Evolutionary conservation across 2,329 filamentous ascomycete species (phyloP).

Genomic region (Fusarium burgessii): DNA sequence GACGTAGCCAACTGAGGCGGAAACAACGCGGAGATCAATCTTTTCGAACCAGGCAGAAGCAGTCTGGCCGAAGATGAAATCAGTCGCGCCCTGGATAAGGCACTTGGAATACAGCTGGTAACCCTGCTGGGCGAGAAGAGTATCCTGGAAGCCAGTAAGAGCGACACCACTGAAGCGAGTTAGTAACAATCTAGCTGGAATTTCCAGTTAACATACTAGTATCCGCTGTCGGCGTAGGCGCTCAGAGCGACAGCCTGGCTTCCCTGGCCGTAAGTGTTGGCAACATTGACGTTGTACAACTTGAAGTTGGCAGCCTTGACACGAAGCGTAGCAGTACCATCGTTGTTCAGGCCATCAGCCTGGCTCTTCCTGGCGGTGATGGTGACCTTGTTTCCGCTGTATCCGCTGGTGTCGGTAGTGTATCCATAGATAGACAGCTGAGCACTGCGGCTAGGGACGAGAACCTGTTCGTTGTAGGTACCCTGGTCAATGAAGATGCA

Average conservation of each 20-base stretch:
- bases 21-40: conserved; percentile 55
- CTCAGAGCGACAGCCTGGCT: conserved; percentile 61
- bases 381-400: conserved; percentile 68
- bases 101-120: conserved; percentile 61
- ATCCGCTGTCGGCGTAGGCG: conserved; percentile 58
- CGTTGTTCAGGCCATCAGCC: conserved; percentile 62
- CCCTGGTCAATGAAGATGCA: conserved; percentile 75
- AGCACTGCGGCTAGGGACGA: conserved; percentile 61
- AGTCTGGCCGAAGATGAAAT: conserved; percentile 62
- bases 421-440: conserved; percentile 69
- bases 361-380: conserved; percentile 58
- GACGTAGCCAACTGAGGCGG: conserved; percentile 53
- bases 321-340: conserved; percentile 61
- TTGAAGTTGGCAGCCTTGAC: conserved; percentile 63
- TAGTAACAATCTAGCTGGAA: fast-evolving
- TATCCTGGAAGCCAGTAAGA: conserved; percentile 64
- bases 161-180: conserved; percentile 48
- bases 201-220: conserved; percentile 49
- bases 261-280: conserved; percentile 60
- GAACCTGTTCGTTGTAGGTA: conserved; percentile 64
- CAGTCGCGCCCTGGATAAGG: conserved; percentile 61
- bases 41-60: conserved; percentile 59
- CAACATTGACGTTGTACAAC: conserved; percentile 71
- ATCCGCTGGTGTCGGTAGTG: conserved; percentile 62
- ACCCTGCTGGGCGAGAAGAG: conserved; percentile 59